Evolutionary conservation across 2,329 filamentous ascomycete genomes (phyloP).

Genomic region (Xylariaceae sp.): DNA sequence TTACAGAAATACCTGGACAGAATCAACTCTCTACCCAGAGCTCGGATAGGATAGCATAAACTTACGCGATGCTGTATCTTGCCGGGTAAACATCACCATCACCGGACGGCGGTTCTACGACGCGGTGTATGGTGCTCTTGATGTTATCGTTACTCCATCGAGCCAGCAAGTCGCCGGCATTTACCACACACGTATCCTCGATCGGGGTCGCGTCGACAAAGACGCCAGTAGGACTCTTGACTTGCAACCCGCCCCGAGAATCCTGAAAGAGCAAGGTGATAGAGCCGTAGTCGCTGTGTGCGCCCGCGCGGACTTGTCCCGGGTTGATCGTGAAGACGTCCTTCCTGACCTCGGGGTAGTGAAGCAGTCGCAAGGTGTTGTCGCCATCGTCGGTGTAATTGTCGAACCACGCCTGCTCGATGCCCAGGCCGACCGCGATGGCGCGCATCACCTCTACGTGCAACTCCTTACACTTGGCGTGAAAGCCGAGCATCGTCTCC

Average conservation of each 20-base stretch:
- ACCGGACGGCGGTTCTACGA: slow-evolving; percentile 77
- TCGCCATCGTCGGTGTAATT: slow-evolving; percentile 69
- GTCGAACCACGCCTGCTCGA: slow-evolving; percentile 77
- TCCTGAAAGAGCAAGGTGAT: slow-evolving; percentile 68
- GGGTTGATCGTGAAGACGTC: slow-evolving; percentile 68
- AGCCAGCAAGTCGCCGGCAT: slow-evolving; percentile 83
- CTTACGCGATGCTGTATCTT: slow-evolving; percentile 81
- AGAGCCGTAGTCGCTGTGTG: slow-evolving; percentile 70
- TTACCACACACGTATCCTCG: slow-evolving; percentile 79
- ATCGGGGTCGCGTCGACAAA: slow-evolving; percentile 87
- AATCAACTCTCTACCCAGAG: slow-evolving; percentile 3
- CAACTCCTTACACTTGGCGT: slow-evolving; percentile 71
- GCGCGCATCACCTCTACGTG: slow-evolving; percentile 82
- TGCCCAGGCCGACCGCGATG: slow-evolving; percentile 78
- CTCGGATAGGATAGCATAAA: slow-evolving; percentile 18
- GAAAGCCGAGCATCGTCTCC: slow-evolving; percentile 74
- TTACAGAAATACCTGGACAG: slow-evolving; percentile 77
- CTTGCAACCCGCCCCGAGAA: slow-evolving; percentile 37
- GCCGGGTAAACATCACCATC: slow-evolving; percentile 66
- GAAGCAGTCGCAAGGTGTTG: slow-evolving; percentile 73
- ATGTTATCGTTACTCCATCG: slow-evolving; percentile 92
- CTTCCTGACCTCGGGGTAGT: slow-evolving; percentile 72
- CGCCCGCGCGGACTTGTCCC: slow-evolving; percentile 74
- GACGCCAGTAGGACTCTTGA: slow-evolving; percentile 66
- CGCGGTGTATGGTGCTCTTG: slow-evolving; percentile 86